These are phyloP conservation scores for Nakazawaea peltata DNA, from an alignment of 805 yeast species.

Conservation along the genomic window DNA sequence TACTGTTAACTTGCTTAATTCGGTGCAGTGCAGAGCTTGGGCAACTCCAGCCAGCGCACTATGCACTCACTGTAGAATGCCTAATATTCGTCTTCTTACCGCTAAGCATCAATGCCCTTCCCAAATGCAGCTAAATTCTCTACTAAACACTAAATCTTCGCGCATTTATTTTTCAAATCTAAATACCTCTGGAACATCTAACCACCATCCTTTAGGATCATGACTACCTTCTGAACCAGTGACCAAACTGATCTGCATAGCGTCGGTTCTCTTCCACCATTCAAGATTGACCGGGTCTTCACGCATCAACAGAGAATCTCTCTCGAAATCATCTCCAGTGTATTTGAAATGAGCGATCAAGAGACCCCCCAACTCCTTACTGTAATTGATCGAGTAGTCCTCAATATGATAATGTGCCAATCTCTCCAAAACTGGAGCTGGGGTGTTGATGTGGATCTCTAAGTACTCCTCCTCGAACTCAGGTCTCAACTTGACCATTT, in stretches of 20 bases:
- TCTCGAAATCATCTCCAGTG: slow-evolving; percentile 29
- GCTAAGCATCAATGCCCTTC: too few species aligned
- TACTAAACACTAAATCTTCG: too few species aligned
- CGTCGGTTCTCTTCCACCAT: slow-evolving; percentile 34
- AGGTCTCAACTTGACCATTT: slow-evolving; percentile 29
- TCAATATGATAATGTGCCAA: slow-evolving; percentile 28
- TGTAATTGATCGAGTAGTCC: slow-evolving; percentile 31
- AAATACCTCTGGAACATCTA: slow-evolving; percentile 27
- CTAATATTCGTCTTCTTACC: too few species aligned
- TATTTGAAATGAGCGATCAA: slow-evolving; percentile 30
- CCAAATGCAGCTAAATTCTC: too few species aligned
- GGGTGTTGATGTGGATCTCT: slow-evolving; percentile 22
- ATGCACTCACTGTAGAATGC: too few species aligned
- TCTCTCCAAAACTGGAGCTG: slow-evolving; percentile 24
- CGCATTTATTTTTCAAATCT: slow-evolving; percentile 23
- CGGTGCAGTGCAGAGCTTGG: too few species aligned
- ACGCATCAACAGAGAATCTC: slow-evolving; percentile 24
- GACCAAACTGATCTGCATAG: slow-evolving; percentile 29
- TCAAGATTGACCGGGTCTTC: slow-evolving; percentile 27
- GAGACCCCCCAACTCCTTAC: slow-evolving; percentile 19
- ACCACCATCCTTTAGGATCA: slow-evolving; percentile 33
- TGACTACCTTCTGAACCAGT: slow-evolving; percentile 28
- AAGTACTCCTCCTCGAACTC: slow-evolving; percentile 30
- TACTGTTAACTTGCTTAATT: too few species aligned
- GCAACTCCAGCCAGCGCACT: too few species aligned